Conservation (phyloP, 2,329 filamentous ascomycete species). For the Xylariaceae sp. region DNA sequence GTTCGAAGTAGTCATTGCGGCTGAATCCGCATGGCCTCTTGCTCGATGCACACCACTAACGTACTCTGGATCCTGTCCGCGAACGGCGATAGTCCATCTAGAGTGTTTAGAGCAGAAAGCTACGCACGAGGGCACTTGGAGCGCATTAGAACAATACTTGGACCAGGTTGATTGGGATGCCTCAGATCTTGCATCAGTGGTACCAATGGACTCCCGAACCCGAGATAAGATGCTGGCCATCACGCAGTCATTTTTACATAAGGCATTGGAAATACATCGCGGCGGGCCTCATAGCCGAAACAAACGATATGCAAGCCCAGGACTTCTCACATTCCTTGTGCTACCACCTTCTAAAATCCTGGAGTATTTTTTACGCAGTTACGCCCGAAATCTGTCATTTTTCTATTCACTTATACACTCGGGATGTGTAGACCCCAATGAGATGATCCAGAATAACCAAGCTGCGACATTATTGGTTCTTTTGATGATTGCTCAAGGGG, state of each 20-base stretch:
- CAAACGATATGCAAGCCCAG: constrained; percentile 43
- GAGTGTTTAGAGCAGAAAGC: constrained; percentile 49
- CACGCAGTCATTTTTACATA: constrained; percentile 66
- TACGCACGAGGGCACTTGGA: constrained; percentile 46
- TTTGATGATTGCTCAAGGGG: constrained; percentile 70
- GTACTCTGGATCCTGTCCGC: constrained; percentile 43
- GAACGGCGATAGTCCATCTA: constrained; percentile 49
- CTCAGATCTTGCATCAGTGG: constrained; percentile 38
- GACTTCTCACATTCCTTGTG: constrained; percentile 59
- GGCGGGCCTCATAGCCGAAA: constrained; percentile 41
- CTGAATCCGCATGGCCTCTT: constrained; percentile 49
- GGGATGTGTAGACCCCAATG: constrained; percentile 61
- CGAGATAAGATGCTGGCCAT: constrained; percentile 69
- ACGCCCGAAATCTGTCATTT: constrained; percentile 61
- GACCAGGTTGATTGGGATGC: constrained; percentile 36
- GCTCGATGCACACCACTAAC: constrained; percentile 47
- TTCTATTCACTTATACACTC: constrained; percentile 62
- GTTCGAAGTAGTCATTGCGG: constrained; percentile 44
- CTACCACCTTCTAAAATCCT: constrained; percentile 63
- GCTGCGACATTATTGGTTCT: constrained; percentile 63
- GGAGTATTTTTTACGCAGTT: constrained; percentile 63
- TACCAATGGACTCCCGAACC: constrained; percentile 46
- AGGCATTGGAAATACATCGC: constrained; percentile 65
- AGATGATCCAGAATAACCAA: constrained; percentile 63
- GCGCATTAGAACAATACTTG: constrained; percentile 40